phyloP scores from a whole-genome alignment of 192 early-diverging fungal species.

The Piromyces finnis region DNA sequence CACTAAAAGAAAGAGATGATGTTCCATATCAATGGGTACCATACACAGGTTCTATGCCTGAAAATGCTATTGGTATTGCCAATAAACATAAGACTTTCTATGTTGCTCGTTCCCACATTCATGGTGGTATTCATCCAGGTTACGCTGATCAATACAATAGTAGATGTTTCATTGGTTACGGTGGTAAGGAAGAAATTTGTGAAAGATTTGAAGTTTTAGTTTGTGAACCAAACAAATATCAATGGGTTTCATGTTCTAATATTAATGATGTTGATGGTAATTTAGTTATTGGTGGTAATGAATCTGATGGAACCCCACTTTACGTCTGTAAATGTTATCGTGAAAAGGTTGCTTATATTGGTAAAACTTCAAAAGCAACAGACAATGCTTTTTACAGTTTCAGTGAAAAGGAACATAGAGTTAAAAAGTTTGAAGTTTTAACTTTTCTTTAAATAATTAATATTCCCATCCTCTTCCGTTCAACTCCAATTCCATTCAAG shows the following conservation, averaged over 20 bases:
- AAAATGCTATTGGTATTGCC: not conserved
- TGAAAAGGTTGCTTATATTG: not conserved
- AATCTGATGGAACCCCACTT: not conserved
- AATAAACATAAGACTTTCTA: not conserved
- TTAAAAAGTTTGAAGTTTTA: no score
- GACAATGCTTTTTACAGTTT: no score
- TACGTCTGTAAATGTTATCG: not conserved
- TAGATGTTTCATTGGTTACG: not conserved
- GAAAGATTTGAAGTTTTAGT: not conserved
- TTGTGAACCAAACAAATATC: not conserved
- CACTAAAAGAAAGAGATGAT: no score
- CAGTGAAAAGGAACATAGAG: no score
- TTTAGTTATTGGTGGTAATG: not conserved
- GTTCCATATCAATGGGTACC: not conserved
- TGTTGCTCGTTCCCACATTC: not conserved
- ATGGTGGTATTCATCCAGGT: not conserved
- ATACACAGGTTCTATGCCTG: not conserved
- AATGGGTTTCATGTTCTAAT: not conserved
- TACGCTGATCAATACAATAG: not conserved
- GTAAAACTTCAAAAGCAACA: not conserved
- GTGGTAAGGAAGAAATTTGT: not conserved
- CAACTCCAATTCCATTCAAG: no score
- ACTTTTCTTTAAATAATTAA: no score
- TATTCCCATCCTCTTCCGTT: no score
- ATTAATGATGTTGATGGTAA: not conserved